These are phyloP conservation scores for Potentilla sterilis DNA, from an alignment of 306 rosid species.

Conservation along the genomic window DNA sequence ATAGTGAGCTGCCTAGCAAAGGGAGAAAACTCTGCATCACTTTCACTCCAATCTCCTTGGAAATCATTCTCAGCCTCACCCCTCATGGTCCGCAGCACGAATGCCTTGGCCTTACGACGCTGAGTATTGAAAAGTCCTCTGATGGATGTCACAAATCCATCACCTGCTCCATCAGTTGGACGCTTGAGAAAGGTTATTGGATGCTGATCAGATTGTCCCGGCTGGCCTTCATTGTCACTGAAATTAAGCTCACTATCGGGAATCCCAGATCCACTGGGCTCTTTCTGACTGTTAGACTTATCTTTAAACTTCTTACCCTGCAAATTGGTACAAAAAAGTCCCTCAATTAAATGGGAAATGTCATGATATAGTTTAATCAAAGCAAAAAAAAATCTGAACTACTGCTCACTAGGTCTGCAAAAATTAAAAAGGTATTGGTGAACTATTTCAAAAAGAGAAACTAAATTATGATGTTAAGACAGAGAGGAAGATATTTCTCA, in stretches of 20 bases:
- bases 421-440: not conserved
- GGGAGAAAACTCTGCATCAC: conserved; percentile 83
- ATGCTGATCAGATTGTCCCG: conserved; percentile 67
- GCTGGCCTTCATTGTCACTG: conserved; percentile 84
- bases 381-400: not conserved
- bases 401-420: not conserved
- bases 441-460: not conserved
- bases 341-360: conserved; percentile 1
- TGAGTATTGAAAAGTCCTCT: conserved; percentile 91
- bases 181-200: conserved; percentile 87
- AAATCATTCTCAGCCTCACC: conserved; percentile 93
- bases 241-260: conserved; percentile 83
- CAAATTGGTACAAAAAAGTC: conserved; percentile 23
- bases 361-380: not conserved
- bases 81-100: conserved; percentile 90
- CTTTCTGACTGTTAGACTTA: conserved; percentile 70
- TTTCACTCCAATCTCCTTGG: conserved; percentile 97
- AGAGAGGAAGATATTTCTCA: not conserved
- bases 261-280: conserved; percentile 51
- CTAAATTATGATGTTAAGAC: not conserved
- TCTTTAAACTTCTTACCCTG: conserved; percentile 95
- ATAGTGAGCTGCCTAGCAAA: conserved; percentile 94
- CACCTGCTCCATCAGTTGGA: conserved; percentile 95
- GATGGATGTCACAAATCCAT: conserved; percentile 95
- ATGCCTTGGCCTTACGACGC: conserved; percentile 92